These are phyloP conservation scores for Peniophora sp. DNA, from an alignment of 1,284 basidiomycete species.

Conservation along the genomic window DNA sequence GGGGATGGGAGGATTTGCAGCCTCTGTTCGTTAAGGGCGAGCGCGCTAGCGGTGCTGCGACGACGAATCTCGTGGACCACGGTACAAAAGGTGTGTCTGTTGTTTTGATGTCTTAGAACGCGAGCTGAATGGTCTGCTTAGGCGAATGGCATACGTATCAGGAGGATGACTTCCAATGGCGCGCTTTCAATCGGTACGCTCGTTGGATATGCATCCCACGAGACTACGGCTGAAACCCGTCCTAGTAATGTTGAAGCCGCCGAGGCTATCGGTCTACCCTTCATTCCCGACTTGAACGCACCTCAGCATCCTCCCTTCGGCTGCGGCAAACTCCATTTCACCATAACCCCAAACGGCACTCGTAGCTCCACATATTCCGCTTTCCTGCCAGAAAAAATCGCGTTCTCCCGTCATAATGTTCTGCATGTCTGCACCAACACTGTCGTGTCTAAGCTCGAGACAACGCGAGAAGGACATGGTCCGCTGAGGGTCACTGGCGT, in stretches of 20 bases:
- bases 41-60: slow-evolving; percentile 6
- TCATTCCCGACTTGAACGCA: slow-evolving; percentile 19
- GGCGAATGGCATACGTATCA: slow-evolving; percentile 15
- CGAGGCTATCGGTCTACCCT: slow-evolving; percentile 14
- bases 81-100: too few species aligned
- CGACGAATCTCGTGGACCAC: not conserved
- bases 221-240: slow-evolving; percentile 2
- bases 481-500: slow-evolving; percentile 7
- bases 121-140: not conserved
- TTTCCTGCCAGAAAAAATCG: slow-evolving; percentile 19
- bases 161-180: slow-evolving; percentile 10
- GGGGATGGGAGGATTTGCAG: slow-evolving; percentile 27
- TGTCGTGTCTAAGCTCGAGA: slow-evolving; percentile 13
- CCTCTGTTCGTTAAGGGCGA: slow-evolving; percentile 30
- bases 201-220: too few species aligned
- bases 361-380: slow-evolving; percentile 19
- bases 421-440: slow-evolving; percentile 22
- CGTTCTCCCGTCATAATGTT: slow-evolving; percentile 7
- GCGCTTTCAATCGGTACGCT: slow-evolving; percentile 9
- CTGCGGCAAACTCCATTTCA: slow-evolving; percentile 15
- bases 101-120: not conserved
- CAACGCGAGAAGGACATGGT: slow-evolving; percentile 2
- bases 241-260: slow-evolving; percentile 12
- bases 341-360: slow-evolving; percentile 14
- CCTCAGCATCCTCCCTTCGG: slow-evolving; percentile 16